Conservation (phyloP, 164 flowering plant genomes). For the Brasenia schreberi region DNA sequence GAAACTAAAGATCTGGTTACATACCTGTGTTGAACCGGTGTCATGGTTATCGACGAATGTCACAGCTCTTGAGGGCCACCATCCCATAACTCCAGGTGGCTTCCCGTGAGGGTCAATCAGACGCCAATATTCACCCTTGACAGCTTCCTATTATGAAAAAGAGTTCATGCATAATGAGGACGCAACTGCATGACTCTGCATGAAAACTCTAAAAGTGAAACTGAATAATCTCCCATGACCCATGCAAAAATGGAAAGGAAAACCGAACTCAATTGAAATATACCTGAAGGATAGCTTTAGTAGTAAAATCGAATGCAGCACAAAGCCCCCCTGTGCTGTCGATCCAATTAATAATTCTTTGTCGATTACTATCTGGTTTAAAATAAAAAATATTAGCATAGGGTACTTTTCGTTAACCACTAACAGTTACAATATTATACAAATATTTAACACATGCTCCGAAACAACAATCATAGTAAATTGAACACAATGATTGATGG, state of each 20-base stretch:
- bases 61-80: constrained; percentile 96
- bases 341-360: constrained; percentile 81
- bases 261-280: not conserved
- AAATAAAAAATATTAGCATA: not conserved
- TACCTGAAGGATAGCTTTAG: constrained; percentile 95
- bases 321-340: constrained; percentile 73
- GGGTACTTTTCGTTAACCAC: too few relatives aligned
- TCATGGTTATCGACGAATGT: constrained; percentile 93
- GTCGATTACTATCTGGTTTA: constrained; percentile 77
- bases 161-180: not conserved
- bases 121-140: constrained; percentile 88
- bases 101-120: constrained; percentile 80
- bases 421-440: too few relatives aligned
- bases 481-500: too few relatives aligned
- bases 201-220: not conserved
- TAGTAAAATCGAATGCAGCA: constrained; percentile 88
- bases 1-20: not conserved
- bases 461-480: too few relatives aligned
- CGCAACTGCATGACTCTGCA: not conserved
- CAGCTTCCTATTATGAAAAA: constrained; percentile 62
- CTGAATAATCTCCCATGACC: too few relatives aligned
- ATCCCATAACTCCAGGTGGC: constrained; percentile 93
- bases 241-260: not conserved
- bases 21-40: constrained; percentile 93
- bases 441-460: too few relatives aligned